Base-by-base conservation (phyloP, 164 flowering plant species). In the Amborella trichopoda region DNA sequence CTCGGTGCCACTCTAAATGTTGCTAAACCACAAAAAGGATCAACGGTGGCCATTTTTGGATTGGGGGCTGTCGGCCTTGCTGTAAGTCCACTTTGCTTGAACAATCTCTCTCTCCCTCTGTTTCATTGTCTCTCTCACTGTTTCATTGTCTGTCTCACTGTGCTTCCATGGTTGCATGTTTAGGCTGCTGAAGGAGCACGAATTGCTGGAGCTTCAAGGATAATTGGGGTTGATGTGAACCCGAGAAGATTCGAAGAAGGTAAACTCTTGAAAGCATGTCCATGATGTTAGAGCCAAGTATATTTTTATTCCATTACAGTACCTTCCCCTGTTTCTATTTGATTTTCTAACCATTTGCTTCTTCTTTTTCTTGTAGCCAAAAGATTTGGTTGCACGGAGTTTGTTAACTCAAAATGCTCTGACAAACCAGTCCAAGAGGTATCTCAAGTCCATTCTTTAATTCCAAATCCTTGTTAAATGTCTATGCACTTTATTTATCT, bases 51-150 rank as follows among this genome's bases (percentile, higher is more conserved):
- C 43, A 40, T 83, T 6, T 83, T 86, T 51, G 93, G 95, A 28
- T 50, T 86, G 21, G 95, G 93, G 39, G 84, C 89, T 32, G 94
- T 87, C 0, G 94, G 94, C 23, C 83, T 83, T 43, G 91, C 81
- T 28, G 88, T 83, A 48, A 74, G 81, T 62, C n/a, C 26, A 17
- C 21, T 12, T 2, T 14, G 34, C 10, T 4, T 34, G 21, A 4
- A 20, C 19, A 43, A 28, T n/a, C n/a, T n/a, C n/a, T n/a, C n/a
- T n/a, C n/a, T 19, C 23, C 20, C 10, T 22, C 12, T 52, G 21
- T 42, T 36, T 44, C 20, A 4, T 26, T 14, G 17, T 3, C 34
- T 43, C 28, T 21, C 9, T 19, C 3, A 16, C 13, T 17, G 3
- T 18, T 22, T 21, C n/a, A 25, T 12, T 6, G 6, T 44, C 19